These are phyloP conservation scores for Aureobasidium subglaciale DNA, from an alignment of 2,329 filamentous ascomycete species.

Conservation along the genomic window DNA sequence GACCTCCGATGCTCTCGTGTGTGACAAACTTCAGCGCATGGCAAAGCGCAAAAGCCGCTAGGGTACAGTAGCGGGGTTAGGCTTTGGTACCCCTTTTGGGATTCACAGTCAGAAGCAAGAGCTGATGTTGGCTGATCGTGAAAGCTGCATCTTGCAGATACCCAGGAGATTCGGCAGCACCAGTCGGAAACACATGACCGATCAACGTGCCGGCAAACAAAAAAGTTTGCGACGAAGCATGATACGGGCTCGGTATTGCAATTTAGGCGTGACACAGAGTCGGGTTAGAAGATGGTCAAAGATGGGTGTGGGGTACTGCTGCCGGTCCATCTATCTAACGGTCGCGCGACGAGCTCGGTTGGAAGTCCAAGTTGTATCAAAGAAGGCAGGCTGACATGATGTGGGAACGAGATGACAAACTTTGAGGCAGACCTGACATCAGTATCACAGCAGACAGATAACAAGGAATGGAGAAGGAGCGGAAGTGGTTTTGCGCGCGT, in stretches of 20 bases:
- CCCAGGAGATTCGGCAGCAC: too few relatives aligned
- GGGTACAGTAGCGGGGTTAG: conserved; percentile 6
- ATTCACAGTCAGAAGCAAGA: neutral
- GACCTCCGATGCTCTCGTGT: too few relatives aligned
- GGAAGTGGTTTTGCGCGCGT: neutral
- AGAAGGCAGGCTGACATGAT: neutral
- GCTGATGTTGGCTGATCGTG: too few relatives aligned
- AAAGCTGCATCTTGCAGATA: too few relatives aligned
- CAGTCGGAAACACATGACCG: too few relatives aligned
- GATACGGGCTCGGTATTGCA: neutral
- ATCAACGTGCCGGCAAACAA: too few relatives aligned
- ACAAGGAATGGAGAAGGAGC: neutral
- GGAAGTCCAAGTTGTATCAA: neutral
- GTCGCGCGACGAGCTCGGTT: neutral
- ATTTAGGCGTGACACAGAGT: neutral
- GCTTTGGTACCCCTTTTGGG: neutral
- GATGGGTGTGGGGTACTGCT: conserved; percentile 7
- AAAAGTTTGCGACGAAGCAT: neutral
- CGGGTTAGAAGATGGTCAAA: neutral
- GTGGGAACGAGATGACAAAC: neutral
- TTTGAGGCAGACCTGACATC: too few relatives aligned
- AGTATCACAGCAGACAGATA: neutral
- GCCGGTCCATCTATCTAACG: conserved; percentile 2
- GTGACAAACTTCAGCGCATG: neutral
- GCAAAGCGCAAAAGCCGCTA: neutral